These are phyloP conservation scores for Coelastrella sp. DNA, from an alignment of 139 green algal genomes.

Conservation along the genomic window DNA sequence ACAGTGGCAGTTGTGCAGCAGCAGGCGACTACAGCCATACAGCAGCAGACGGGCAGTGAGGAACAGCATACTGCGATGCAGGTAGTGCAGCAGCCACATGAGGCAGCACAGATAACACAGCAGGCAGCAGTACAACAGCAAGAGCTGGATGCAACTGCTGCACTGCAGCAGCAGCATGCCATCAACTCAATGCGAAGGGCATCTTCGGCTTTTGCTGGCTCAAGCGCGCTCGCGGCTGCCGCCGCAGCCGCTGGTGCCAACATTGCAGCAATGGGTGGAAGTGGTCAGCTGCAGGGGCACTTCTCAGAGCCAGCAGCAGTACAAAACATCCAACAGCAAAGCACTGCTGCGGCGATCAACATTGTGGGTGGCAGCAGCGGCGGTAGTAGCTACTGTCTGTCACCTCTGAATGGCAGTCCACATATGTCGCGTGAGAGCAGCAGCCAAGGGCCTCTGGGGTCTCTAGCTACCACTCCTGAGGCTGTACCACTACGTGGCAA, in stretches of 20 bases:
- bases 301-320: constrained; percentile 28
- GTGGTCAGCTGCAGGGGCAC: not conserved
- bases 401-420: constrained; percentile 20
- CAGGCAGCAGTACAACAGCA: not conserved
- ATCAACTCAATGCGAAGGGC: constrained; percentile 35
- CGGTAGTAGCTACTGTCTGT: constrained; percentile 27
- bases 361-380: not conserved
- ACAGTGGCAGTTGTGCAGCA: not conserved
- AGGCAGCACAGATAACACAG: not conserved
- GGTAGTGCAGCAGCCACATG: not conserved
- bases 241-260: not conserved
- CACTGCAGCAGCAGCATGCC: not conserved
- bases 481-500: constrained; percentile 36
- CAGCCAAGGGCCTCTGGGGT: constrained; percentile 35
- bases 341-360: not conserved
- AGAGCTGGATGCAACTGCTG: not conserved
- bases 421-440: constrained; percentile 59
- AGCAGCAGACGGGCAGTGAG: not conserved
- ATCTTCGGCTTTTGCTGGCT: constrained; percentile 23
- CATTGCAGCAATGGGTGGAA: not conserved
- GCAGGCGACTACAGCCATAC: not conserved
- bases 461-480: not conserved
- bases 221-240: not conserved
- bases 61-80: not conserved
- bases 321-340: not conserved